These are phyloP conservation scores for Paragyromitra xinjiangensis DNA, from an alignment of 495 filamentous ascomycete genomes.

Conservation along the genomic window DNA sequence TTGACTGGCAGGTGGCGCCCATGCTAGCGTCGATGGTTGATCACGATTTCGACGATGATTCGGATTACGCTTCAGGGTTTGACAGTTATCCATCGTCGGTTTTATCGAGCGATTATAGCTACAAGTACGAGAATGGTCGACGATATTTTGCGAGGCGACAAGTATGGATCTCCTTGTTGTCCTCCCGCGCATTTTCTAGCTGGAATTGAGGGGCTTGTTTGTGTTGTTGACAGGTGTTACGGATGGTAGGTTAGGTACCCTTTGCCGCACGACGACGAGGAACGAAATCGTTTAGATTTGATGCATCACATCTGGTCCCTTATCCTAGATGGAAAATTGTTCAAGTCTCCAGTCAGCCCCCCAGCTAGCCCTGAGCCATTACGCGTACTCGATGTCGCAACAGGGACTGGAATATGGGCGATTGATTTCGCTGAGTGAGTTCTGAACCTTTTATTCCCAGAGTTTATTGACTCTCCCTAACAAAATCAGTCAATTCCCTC, in stretches of 20 bases:
- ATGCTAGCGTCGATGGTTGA: slow-evolving; percentile 8
- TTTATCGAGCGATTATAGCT: slow-evolving; percentile 29
- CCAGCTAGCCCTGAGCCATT: slow-evolving; percentile 48
- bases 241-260: slow-evolving; percentile 31
- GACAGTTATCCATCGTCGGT: slow-evolving; percentile 45
- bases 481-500: slow-evolving; percentile 31
- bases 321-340: slow-evolving; percentile 60
- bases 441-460: background rate
- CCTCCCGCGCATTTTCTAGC: background rate
- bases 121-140: slow-evolving; percentile 42
- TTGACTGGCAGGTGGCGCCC: slow-evolving; percentile 16
- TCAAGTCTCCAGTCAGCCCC: slow-evolving; percentile 56
- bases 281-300: slow-evolving; percentile 37
- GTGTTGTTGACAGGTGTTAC: background rate
- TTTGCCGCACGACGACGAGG: slow-evolving; percentile 43
- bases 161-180: slow-evolving; percentile 15
- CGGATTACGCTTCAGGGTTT: slow-evolving; percentile 41
- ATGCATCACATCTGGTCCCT: slow-evolving; percentile 34
- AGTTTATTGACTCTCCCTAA: slow-evolving; percentile 4
- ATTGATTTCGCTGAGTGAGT: slow-evolving; percentile 52
- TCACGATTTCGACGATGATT: slow-evolving; percentile 39
- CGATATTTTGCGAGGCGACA: slow-evolving; percentile 38
- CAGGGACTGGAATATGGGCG: slow-evolving; percentile 52
- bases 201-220: background rate
- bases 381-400: slow-evolving; percentile 44